Evolutionary conservation across 495 filamentous ascomycete species (phyloP).

Genomic region (Aspergillus avenaceus): DNA sequence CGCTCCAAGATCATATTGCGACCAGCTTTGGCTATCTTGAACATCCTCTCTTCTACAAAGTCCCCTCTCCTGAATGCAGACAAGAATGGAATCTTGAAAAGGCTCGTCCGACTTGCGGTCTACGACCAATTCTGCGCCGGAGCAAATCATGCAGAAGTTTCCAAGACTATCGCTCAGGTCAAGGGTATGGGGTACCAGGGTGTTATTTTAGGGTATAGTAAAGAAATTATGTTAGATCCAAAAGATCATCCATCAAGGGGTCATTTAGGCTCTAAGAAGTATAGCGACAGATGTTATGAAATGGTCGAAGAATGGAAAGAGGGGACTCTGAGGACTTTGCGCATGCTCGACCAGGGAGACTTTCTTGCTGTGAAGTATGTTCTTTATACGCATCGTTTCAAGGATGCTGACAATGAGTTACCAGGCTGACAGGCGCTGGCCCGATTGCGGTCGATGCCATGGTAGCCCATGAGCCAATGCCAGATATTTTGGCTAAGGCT

Average conservation of each 20-base stretch:
- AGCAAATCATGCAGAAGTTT: conserved; percentile 60
- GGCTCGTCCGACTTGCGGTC: conserved; percentile 69
- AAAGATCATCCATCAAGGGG: conserved; percentile 24
- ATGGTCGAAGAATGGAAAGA: conserved; percentile 63
- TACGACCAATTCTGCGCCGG: conserved; percentile 85
- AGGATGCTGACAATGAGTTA: no score
- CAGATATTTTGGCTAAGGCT: conserved; percentile 21
- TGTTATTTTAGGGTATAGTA: conserved; percentile 76
- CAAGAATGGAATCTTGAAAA: conserved; percentile 50
- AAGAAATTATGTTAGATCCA: conserved; percentile 64
- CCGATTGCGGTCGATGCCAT: conserved; percentile 27
- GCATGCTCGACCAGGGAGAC: conserved; percentile 60
- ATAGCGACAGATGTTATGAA: conserved; percentile 28
- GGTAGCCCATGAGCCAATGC: conserved; percentile 19
- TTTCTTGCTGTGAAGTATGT: conserved; percentile 73
- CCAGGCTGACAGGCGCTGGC: conserved; percentile 32
- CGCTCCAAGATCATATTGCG: conserved; percentile 67
- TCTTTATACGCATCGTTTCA: no score
- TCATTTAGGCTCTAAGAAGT: conserved; percentile 2
- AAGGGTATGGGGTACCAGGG: conserved; percentile 69
- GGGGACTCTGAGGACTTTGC: conserved; percentile 67
- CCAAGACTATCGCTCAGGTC: conserved; percentile 52
- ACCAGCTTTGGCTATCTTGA: conserved; percentile 60
- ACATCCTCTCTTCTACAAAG: conserved; percentile 57
- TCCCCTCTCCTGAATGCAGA: conserved; percentile 56